A percentile compares a stretch with the other conserved stretches of the same genome.
These are phyloP conservation scores for Xylariaceae sp. DNA, from an alignment of 2,329 filamentous ascomycete genomes.

Conservation along the genomic window DNA sequence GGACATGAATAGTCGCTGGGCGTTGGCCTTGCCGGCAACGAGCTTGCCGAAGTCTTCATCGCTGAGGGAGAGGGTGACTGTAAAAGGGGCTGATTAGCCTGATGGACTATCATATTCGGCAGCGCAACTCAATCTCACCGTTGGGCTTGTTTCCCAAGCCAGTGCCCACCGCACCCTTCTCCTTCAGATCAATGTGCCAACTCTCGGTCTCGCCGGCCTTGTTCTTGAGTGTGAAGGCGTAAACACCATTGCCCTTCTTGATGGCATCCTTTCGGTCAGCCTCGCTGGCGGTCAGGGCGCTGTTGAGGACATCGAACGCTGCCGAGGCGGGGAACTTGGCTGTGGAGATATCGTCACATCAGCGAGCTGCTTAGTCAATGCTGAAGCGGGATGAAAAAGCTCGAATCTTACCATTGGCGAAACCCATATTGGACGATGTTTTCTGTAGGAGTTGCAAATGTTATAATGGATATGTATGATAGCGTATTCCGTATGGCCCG, in stretches of 20 bases:
- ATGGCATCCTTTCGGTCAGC: conserved; percentile 76
- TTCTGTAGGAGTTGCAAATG: neutral
- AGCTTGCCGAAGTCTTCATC: conserved; percentile 85
- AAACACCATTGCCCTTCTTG: conserved; percentile 81
- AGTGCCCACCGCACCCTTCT: conserved; percentile 74
- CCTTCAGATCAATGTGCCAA: conserved; percentile 96
- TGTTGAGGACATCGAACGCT: conserved; percentile 85
- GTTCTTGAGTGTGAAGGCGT: conserved; percentile 93
- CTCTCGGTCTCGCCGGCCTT: conserved; percentile 67
- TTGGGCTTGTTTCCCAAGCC: conserved; percentile 76
- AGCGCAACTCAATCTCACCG: conserved; percentile 48
- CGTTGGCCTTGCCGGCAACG: conserved; percentile 81
- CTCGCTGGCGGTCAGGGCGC: conserved; percentile 61
- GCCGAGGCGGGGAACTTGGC: conserved; percentile 83
- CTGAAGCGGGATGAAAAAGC: neutral
- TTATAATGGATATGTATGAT: neutral
- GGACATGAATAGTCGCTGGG: conserved; percentile 94
- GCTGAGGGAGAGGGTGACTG: conserved; percentile 79
- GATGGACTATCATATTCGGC: neutral
- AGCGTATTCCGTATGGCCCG: neutral
- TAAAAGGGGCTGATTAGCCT: conserved; percentile 1
- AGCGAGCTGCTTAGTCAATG: conserved; percentile 1
- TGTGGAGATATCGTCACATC: conserved; percentile 31
- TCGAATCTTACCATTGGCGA: conserved; percentile 60
- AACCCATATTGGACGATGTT: conserved; percentile 52